Conservation (phyloP, 192 early-diverging fungal genomes). For the Coemansia sp. region DNA sequence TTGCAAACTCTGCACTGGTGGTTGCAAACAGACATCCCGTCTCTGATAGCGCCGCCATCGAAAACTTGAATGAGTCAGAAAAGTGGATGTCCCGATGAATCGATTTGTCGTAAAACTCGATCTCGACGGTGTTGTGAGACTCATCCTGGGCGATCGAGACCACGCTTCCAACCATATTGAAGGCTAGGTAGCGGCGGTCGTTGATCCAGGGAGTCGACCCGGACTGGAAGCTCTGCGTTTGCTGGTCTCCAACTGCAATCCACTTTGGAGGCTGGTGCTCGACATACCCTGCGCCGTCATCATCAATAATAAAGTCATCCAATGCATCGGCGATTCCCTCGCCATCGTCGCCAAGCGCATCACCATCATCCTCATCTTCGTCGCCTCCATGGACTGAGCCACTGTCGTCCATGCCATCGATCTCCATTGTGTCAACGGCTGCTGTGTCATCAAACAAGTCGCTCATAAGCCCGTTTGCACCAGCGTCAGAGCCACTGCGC, state of each 20-base stretch:
- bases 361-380: constrained; percentile 10
- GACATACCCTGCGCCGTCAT: constrained; percentile 74
- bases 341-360: constrained; percentile 13
- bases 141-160: constrained; percentile 65
- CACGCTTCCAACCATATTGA: constrained; percentile 83
- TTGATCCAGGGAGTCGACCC: constrained; percentile 68
- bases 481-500: constrained; percentile 10
- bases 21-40: constrained; percentile 72
- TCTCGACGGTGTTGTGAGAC: constrained; percentile 73
- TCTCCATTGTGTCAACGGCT: constrained; percentile 5
- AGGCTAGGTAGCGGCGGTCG: constrained; percentile 68
- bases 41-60: constrained; percentile 71
- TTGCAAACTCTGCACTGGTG: constrained; percentile 40
- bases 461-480: constrained; percentile 47
- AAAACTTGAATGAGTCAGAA: constrained; percentile 72
- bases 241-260: constrained; percentile 16
- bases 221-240: constrained; percentile 70
- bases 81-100: constrained; percentile 77
- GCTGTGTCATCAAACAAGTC: constrained; percentile 46
- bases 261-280: constrained; percentile 44
- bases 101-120: constrained; percentile 88
- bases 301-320: constrained; percentile 87
- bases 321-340: constrained; percentile 60
- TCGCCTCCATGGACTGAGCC: not conserved
- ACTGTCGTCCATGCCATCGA: constrained; percentile 20